Percentiles rank a stretch among this genome's conserved stretches.
phyloP scores from a whole-genome alignment of 441 rosid genomes.

The Croton setiger region DNA sequence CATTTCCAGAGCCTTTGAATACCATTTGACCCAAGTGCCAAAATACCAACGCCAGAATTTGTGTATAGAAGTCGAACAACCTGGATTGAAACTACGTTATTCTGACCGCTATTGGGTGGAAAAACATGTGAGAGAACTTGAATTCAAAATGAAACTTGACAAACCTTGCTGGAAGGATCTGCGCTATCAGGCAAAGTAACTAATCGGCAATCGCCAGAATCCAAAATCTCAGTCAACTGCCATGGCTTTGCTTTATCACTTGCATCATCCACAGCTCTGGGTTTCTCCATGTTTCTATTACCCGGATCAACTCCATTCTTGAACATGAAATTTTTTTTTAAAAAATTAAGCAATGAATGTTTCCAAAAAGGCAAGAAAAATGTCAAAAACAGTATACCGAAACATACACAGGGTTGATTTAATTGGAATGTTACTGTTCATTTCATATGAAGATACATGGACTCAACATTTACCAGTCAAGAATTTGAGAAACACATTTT shows the following conservation, averaged over 20 bases:
- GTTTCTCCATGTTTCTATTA: conserved; percentile 59
- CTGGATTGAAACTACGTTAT: conserved; percentile 32
- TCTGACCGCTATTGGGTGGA: conserved; percentile 15
- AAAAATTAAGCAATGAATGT: conserved; percentile 12
- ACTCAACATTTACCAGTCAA: background rate
- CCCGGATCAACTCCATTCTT: conserved; percentile 77
- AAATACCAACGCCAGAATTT: conserved; percentile 74
- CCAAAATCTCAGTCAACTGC: conserved; percentile 68
- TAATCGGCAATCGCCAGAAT: conserved; percentile 54
- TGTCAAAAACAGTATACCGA: background rate
- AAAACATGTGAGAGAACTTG: conserved; percentile 5
- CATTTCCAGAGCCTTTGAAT: conserved; percentile 91
- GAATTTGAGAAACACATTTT: background rate
- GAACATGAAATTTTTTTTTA: conserved; percentile 19
- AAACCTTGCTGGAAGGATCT: conserved; percentile 76
- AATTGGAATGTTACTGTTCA: background rate
- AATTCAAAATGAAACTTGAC: conserved; percentile 14
- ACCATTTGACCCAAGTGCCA: conserved; percentile 89
- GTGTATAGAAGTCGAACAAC: conserved; percentile 83
- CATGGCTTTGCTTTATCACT: conserved; percentile 65
- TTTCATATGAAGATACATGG: background rate
- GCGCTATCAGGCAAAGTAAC: conserved; percentile 59
- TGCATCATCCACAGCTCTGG: conserved; percentile 53
- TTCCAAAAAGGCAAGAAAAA: background rate
- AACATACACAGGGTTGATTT: background rate